Evolutionary conservation across 208 protist genomes (phyloP).

Genomic region (Endotrypanum monterogeii): DNA sequence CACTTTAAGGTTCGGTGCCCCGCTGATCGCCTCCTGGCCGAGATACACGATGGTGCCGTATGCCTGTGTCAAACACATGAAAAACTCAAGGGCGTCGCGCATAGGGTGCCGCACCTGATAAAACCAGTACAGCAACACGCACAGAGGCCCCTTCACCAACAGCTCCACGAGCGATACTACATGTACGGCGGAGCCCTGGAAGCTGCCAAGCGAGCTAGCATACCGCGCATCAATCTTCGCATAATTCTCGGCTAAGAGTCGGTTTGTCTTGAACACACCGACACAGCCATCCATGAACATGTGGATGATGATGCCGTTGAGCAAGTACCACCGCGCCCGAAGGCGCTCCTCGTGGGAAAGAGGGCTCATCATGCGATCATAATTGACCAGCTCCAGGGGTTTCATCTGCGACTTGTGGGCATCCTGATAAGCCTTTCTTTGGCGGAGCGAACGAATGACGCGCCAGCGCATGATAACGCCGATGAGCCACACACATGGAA

Average conservation of each 20-base stretch:
- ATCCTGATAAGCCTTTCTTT: conserved; percentile 20
- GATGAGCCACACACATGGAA: conserved; percentile 42
- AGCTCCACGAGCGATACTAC: conserved; percentile 71
- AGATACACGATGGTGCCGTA: conserved; percentile 73
- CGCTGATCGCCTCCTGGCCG: conserved; percentile 64
- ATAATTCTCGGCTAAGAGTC: conserved; percentile 63
- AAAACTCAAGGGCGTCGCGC: conserved; percentile 72
- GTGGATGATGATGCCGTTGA: conserved; percentile 76
- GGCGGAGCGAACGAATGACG: conserved; percentile 19
- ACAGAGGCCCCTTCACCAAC: conserved; percentile 62
- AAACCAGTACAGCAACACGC: conserved; percentile 66
- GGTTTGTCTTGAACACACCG: conserved; percentile 67
- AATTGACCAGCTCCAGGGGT: conserved; percentile 19
- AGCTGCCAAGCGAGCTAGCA: conserved; percentile 38
- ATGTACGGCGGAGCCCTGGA: conserved; percentile 58
- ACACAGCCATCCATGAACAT: conserved; percentile 74
- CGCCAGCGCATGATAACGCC: conserved; percentile 27
- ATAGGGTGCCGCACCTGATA: conserved; percentile 50
- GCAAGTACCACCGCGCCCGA: conserved; percentile 76
- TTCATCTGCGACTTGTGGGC: conserved; percentile 10
- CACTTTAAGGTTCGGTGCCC: conserved; percentile 60
- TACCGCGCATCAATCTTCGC: conserved; percentile 71
- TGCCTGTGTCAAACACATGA: conserved; percentile 66
- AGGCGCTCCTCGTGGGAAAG: conserved; percentile 55
- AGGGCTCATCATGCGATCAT: conserved; percentile 35